phyloP scores from a whole-genome alignment of 352 stramenopile species.

The Phytophthora rubi region DNA sequence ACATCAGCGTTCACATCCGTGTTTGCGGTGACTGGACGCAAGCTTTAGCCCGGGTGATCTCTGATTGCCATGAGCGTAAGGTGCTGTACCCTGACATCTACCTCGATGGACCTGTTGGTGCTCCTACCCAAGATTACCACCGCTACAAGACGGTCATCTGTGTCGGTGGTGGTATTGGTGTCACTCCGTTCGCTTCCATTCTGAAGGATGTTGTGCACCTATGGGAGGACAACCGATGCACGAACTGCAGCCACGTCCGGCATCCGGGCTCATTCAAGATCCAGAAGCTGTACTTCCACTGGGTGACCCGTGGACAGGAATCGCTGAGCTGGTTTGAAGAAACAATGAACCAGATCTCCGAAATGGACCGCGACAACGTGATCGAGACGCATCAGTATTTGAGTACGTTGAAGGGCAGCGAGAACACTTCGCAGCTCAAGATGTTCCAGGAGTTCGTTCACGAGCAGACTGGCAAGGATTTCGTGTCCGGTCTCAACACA shows the following conservation, averaged over 20 bases:
- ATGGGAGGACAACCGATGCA: conserved; percentile 79
- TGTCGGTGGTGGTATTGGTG: conserved; percentile 77
- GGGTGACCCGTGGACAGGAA: conserved; percentile 81
- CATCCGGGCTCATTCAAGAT: conserved; percentile 78
- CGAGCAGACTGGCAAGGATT: conserved; percentile 74
- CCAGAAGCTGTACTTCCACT: conserved; percentile 90
- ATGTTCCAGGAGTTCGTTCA: conserved; percentile 90
- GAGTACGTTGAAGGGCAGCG: conserved; percentile 77
- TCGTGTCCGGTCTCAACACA: conserved; percentile 79
- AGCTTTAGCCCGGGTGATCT: conserved; percentile 62
- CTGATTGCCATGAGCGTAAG: conserved; percentile 68
- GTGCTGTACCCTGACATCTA: conserved; percentile 74
- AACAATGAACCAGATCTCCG: conserved; percentile 87
- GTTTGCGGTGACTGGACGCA: conserved; percentile 78
- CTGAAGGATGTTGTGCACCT: conserved; percentile 79
- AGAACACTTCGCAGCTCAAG: conserved; percentile 76
- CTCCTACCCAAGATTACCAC: conserved; percentile 79
- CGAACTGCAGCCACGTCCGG: conserved; percentile 73
- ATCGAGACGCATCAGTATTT: conserved; percentile 88
- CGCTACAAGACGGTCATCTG: conserved; percentile 81
- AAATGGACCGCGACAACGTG: conserved; percentile 78
- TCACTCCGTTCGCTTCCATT: conserved; percentile 86
- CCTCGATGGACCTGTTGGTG: conserved; percentile 75
- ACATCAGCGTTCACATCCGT: conserved; percentile 83
- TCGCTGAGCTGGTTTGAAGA: conserved; percentile 85